phyloP scores from a whole-genome alignment of 192 early-diverging fungal genomes.

The Backusella parvicylindrica region DNA sequence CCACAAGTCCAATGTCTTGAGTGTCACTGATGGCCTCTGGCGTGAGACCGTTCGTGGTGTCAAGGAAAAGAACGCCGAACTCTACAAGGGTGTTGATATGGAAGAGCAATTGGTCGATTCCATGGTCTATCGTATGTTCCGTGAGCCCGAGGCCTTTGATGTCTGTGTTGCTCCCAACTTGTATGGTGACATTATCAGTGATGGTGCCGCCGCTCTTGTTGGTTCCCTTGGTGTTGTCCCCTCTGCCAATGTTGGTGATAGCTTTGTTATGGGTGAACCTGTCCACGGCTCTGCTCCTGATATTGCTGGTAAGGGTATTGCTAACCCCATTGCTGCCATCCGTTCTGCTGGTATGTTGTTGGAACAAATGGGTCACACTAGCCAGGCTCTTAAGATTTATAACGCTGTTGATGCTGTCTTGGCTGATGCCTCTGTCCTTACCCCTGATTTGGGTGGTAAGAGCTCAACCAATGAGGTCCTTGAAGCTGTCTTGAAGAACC shows the following conservation, averaged over 20 bases:
- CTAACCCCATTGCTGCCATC: conserved; percentile 95
- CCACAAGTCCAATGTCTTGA: conserved; percentile 97
- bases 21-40: conserved; percentile 94
- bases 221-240: conserved; percentile 95
- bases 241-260: conserved; percentile 94
- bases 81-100: conserved; percentile 62
- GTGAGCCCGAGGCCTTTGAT: conserved; percentile 94
- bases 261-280: conserved; percentile 94
- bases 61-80: conserved; percentile 60
- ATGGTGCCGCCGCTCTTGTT: conserved; percentile 95
- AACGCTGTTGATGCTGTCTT: conserved; percentile 83
- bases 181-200: conserved; percentile 97
- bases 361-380: conserved; percentile 74
- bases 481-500: conserved; percentile 71
- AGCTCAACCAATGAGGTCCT: conserved; percentile 82
- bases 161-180: conserved; percentile 97
- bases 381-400: conserved; percentile 76
- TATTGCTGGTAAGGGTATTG: conserved; percentile 95
- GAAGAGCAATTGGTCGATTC: conserved; percentile 99
- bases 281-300: conserved; percentile 91
- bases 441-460: conserved; percentile 88
- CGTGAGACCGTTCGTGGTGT: conserved; percentile 84
- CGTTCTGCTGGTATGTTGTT: conserved; percentile 91
- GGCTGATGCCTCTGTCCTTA: conserved; percentile 57
- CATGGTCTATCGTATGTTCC: conserved; percentile 99